Evolutionary conservation across 1,139 yeast species (phyloP).

Genomic region (Blastobotrys persicus): DNA sequence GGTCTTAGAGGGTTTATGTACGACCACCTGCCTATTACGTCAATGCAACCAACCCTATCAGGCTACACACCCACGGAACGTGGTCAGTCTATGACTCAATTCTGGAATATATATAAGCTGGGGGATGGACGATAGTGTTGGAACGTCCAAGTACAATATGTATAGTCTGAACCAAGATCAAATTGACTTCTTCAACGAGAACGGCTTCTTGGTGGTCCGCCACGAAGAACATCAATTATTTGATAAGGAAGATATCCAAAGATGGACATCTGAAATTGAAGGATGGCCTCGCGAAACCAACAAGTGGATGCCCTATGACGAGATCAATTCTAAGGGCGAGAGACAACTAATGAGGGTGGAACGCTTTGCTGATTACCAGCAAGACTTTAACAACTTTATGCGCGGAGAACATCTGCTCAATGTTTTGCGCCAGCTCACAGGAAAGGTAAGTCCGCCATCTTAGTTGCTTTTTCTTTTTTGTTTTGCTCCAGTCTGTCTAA

Average conservation of each 20-base stretch:
- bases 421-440: conserved; percentile 14
- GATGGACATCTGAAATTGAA: conserved; percentile 21
- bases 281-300: conserved; percentile 18
- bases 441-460: conserved; percentile 2
- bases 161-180: conserved; percentile 14
- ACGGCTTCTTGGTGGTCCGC: conserved; percentile 19
- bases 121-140: too few species aligned
- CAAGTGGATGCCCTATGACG: conserved; percentile 23
- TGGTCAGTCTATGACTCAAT: not conserved
- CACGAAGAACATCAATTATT: conserved; percentile 19
- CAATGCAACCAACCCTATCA: not conserved
- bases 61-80: not conserved
- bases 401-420: conserved; percentile 13
- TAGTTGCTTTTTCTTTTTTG: not conserved
- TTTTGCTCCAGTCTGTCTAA: not conserved
- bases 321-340: conserved; percentile 20
- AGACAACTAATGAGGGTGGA: conserved; percentile 21
- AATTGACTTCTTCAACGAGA: conserved; percentile 14
- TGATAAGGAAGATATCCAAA: conserved; percentile 15
- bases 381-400: conserved; percentile 12
- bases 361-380: conserved; percentile 18
- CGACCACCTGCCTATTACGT: not conserved
- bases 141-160: too few species aligned
- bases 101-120: not conserved
- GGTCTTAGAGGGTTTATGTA: too few species aligned